These are phyloP conservation scores for Populus hybrid DNA, from an alignment of 441 rosid genomes.

Conservation along the genomic window DNA sequence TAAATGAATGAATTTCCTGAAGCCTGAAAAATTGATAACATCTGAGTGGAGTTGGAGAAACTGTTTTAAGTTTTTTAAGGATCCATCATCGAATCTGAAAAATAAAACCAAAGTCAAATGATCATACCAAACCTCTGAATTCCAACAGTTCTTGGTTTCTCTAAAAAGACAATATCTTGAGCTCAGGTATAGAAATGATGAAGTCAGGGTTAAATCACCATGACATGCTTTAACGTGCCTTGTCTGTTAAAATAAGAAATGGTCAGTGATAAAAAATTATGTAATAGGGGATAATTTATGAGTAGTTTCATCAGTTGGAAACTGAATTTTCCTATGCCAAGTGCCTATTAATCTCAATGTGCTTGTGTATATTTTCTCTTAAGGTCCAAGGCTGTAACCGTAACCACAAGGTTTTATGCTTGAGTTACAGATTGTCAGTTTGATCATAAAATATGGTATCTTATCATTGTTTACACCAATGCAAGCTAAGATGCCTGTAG, in stretches of 20 bases:
- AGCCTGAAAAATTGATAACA: not conserved
- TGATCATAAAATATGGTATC: not conserved
- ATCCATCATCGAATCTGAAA: not conserved
- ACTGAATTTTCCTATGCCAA: not conserved
- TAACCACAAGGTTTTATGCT: not conserved
- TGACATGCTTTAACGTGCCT: not conserved
- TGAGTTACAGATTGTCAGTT: not conserved
- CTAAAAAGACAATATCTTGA: not conserved
- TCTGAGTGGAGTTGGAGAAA: not conserved
- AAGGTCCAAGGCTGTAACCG: not conserved
- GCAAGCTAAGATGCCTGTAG: not conserved
- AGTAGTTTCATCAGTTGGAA: not conserved
- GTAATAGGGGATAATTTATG: not conserved
- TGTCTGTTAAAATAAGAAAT: not conserved
- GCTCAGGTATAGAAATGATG: not conserved
- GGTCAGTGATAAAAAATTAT: not conserved
- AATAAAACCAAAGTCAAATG: not conserved
- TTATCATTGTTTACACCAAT: not conserved
- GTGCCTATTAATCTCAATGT: not conserved
- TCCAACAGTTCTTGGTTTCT: not conserved
- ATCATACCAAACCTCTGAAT: not conserved
- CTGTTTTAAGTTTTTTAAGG: not conserved
- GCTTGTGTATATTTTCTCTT: not conserved
- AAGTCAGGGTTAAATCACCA: not conserved
- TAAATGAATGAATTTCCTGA: not conserved